Evolutionary conservation across 176 grass and related monocot species (phyloP).

Genomic region (Eremochloa ophiuroides): DNA sequence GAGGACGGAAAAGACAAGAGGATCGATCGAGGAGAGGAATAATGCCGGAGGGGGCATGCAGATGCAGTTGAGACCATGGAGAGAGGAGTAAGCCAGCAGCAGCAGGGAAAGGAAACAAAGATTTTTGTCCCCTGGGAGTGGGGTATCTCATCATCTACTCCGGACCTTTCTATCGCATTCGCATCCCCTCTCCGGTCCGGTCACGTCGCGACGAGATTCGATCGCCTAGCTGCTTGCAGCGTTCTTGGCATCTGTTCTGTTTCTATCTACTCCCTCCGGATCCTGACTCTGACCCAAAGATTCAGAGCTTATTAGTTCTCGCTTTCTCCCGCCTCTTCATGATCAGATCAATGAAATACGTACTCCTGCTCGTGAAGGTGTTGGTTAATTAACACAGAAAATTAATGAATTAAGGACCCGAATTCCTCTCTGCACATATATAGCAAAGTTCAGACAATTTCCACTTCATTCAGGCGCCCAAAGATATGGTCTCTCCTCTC

Average conservation of each 20-base stretch:
- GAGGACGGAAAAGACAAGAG: neutral
- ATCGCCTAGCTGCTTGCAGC: neutral
- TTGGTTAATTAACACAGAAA: neutral
- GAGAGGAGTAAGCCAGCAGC: neutral
- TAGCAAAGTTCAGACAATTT: too few species aligned
- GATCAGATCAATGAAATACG: too few species aligned
- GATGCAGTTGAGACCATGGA: neutral
- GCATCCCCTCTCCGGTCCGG: neutral
- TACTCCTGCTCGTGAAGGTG: neutral
- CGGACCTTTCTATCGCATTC: constrained; percentile 47
- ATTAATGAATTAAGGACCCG: neutral
- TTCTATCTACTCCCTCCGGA: neutral
- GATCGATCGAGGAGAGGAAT: neutral
- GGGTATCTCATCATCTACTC: constrained; percentile 29
- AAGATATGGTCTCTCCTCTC: too few species aligned
- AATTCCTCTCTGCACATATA: neutral
- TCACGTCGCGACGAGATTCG: constrained; percentile 33
- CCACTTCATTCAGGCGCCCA: neutral
- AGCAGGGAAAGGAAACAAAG: constrained; percentile 27
- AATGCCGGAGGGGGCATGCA: neutral
- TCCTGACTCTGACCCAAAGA: neutral
- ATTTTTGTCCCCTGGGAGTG: constrained; percentile 42
- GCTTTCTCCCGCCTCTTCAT: too few species aligned
- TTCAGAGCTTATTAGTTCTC: neutral
- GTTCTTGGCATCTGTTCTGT: constrained; percentile 21